Evolutionary conservation across 306 rosid species (phyloP), one percentile per base, ranked within the genome.

Genomic region (Chamaecrista fasciculata): DNA sequence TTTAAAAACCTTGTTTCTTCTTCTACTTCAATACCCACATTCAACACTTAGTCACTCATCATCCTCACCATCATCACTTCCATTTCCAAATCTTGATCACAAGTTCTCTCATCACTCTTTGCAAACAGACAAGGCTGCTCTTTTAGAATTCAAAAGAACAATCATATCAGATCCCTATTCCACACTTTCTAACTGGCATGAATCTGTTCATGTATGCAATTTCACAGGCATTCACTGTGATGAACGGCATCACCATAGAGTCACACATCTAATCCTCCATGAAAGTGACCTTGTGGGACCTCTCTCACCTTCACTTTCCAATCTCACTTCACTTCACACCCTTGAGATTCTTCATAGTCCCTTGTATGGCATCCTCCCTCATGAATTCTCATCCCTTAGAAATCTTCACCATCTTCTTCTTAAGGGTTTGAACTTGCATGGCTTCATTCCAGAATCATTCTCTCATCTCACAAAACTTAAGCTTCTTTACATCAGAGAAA

Each of bases 271-370:
- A 65, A 2, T 53, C 56, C 77, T 84, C 10, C 8, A 44, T 11
- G 69, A 76, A 37, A 69, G 24, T 31, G 20, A 28, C 4, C 88
- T 89, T 4, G 86, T 70, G 9, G 96, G 96, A 21, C 39, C n/a
- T 6, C 79, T 89, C 15, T 78, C 92, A 19, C 88, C 92, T 3
- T 1, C 49, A 80, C 70, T 89, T 73, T 83, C 92, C 33, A 89
- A 89, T 79, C 96, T 86, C 46, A 89, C 96, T 0, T 85, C 84
- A 67, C 83, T 89, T 5, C 87, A 80, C n/a, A 2, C 3, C 47
- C 65, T 89, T 15, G 50, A 40, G 43, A 50, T 86, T 5, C 55
- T 61, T 47, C 43, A 73, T 69, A 84, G 71, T 56, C 76, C 75
- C 62, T 50, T 89, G 5, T 81, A 18, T 21, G 90, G 92, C 44